Evolutionary conservation across 1,284 basidiomycete genomes (phyloP), one percentile per base, ranked within the genome.

Genomic region (Pseudozyma tsukubaensis): DNA sequence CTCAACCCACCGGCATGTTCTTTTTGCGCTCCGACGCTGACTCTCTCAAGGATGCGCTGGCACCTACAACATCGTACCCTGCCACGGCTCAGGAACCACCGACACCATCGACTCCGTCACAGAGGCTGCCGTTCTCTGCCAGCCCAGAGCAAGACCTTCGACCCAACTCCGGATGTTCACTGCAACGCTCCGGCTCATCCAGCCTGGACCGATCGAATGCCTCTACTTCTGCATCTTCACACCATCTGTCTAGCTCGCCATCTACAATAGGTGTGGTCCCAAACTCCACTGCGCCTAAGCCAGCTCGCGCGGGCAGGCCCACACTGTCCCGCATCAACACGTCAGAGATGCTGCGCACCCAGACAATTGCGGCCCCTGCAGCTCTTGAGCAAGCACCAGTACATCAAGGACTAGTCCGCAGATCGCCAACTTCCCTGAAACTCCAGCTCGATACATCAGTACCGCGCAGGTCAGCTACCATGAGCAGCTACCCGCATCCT

Each of bases 241-340:
- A 9, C 10, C 50, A 16, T 19, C 47, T 9, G 50, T 35, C 29
- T n/a, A 43, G 13, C 21, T 55, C 68, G 21, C 56, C 61, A 6
- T 37, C 44, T 11, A 21, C 21, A 12, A 11, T 54, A 7, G 32
- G 13, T 29, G 37, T n/a, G 37, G 13, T 4, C 19, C 14, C 49
- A 13, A 44, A 52, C 3, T 24, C 57, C 9, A 7, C 18, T 6
- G 32, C 37, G 7, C 12, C 42, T 10, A 50, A 36, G 24, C 45
- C 63, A n/a, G 29, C 53, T 12, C 66, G 58, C 10, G 50, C 61
- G 1, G 37, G 49, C 5, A 29, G 76, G 19, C 77, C 77, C 2
- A 65, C 52, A 2, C 60, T 78, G 7, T 55, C 74, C 1, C 67
- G 77, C 14, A 59, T 78, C 39, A 76, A 78, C 50, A 78, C 74